Evolutionary conservation across 2,329 filamentous ascomycete genomes (phyloP).

Genomic region (Clarireedia hainanense): DNA sequence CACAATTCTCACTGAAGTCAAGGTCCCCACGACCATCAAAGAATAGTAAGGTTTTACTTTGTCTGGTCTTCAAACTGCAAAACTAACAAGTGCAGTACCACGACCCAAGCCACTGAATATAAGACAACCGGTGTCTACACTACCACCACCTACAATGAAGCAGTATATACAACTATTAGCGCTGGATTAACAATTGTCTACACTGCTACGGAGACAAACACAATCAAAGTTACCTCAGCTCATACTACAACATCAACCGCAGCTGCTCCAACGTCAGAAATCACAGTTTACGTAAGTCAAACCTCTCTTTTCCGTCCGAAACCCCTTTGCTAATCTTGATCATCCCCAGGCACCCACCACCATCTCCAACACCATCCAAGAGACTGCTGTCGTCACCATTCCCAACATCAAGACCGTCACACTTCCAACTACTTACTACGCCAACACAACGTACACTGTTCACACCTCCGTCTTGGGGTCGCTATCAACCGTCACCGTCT

Average conservation of each 20-base stretch:
- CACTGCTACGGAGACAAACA: slow-evolving; percentile 37
- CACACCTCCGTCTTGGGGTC: not conserved
- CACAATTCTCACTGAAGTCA: slow-evolving; percentile 20
- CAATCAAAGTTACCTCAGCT: slow-evolving; percentile 33
- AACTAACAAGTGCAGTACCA: not conserved
- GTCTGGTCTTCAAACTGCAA: not conserved
- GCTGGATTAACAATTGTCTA: slow-evolving; percentile 34
- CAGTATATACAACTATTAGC: slow-evolving; percentile 20
- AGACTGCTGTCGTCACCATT: slow-evolving; percentile 18
- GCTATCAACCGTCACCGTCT: not conserved
- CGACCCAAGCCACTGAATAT: not conserved
- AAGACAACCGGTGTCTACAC: slow-evolving; percentile 25
- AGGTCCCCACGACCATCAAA: slow-evolving; percentile 22
- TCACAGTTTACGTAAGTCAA: slow-evolving; percentile 12
- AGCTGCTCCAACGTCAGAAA: slow-evolving; percentile 20
- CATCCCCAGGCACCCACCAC: slow-evolving; percentile 16
- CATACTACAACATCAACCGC: slow-evolving; percentile 20
- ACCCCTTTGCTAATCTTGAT: slow-evolving; percentile 12
- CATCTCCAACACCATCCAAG: slow-evolving; percentile 16
- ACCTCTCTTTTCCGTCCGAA: not conserved
- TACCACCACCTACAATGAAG: slow-evolving; percentile 31
- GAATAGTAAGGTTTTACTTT: slow-evolving; percentile 26
- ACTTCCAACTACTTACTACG: not conserved
- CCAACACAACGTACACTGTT: not conserved
- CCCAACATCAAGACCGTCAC: slow-evolving; percentile 21